Evolutionary conservation across 2,329 filamentous ascomycete species (phyloP).

Genomic region (Colletotrichum magnum): DNA sequence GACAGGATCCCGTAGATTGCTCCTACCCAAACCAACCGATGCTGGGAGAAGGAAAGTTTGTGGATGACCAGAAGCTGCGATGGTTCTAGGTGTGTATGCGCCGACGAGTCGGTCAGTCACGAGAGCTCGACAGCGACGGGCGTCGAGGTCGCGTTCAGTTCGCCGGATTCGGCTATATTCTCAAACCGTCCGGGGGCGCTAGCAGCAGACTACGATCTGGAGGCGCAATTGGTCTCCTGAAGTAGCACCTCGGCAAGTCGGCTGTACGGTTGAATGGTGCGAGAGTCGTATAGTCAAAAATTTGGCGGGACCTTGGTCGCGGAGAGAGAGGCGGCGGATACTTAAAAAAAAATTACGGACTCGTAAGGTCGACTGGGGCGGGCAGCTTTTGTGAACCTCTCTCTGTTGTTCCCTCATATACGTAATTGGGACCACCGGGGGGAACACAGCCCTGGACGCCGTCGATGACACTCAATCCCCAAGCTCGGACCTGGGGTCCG

Average conservation of each 20-base stretch:
- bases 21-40: no score
- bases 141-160: background rate
- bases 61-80: no score
- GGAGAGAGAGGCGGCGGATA: slow-evolving; percentile 19
- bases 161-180: slow-evolving; percentile 15
- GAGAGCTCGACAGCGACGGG: background rate
- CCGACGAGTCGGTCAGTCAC: background rate
- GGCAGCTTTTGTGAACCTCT: background rate
- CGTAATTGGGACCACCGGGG: slow-evolving; percentile 26
- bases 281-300: background rate
- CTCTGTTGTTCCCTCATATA: slow-evolving; percentile 23
- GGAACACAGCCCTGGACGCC: background rate
- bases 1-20: no score
- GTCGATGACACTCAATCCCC: slow-evolving; percentile 21
- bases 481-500: slow-evolving; percentile 36
- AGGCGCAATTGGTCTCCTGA: slow-evolving; percentile 16
- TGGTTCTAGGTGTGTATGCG: no score
- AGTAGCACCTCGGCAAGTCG: slow-evolving; percentile 1
- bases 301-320: background rate
- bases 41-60: no score
- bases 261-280: slow-evolving; percentile 12
- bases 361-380: slow-evolving; percentile 1
- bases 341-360: slow-evolving; percentile 11
- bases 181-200: background rate
- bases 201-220: slow-evolving; percentile 1